These are phyloP conservation scores for Globisporangium ultimum DNA, from an alignment of 352 stramenopile species.

Conservation along the genomic window DNA sequence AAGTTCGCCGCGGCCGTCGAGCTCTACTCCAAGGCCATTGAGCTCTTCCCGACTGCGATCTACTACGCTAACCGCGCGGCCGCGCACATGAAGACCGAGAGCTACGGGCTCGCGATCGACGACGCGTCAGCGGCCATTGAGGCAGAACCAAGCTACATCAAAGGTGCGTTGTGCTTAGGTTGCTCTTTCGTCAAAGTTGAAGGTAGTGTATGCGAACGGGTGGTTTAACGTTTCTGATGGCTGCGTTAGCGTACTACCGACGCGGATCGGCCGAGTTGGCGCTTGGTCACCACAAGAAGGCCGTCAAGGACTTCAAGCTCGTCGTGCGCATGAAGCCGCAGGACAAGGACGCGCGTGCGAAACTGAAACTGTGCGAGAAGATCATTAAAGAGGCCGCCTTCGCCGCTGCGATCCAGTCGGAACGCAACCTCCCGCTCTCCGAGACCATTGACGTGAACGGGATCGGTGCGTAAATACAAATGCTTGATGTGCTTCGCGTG, in stretches of 20 bases:
- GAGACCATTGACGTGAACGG: constrained; percentile 90
- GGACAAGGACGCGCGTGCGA: constrained; percentile 90
- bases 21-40: constrained; percentile 89
- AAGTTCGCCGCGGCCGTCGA: constrained; percentile 80
- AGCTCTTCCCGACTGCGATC: constrained; percentile 85
- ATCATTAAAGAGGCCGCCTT: constrained; percentile 96
- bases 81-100: constrained; percentile 98
- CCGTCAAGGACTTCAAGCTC: constrained; percentile 96
- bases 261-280: constrained; percentile 95
- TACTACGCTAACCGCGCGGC: constrained; percentile 95
- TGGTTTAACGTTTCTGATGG: neutral
- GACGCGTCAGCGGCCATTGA: constrained; percentile 95
- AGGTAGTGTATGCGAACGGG: neutral
- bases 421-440: constrained; percentile 90
- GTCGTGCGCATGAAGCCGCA: constrained; percentile 95
- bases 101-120: constrained; percentile 96
- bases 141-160: constrained; percentile 94
- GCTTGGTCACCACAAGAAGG: constrained; percentile 95
- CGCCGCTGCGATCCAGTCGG: constrained; percentile 94
- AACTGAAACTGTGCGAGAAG: constrained; percentile 97
- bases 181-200: neutral
- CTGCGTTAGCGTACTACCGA: constrained; percentile 92
- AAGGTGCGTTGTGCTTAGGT: constrained; percentile 52
- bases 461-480: constrained; percentile 33
- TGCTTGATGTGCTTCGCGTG: neutral